Evolutionary conservation across 306 rosid genomes (phyloP), one percentile per base, ranked within the genome.

Genomic region (Dicorynia guianensis): DNA sequence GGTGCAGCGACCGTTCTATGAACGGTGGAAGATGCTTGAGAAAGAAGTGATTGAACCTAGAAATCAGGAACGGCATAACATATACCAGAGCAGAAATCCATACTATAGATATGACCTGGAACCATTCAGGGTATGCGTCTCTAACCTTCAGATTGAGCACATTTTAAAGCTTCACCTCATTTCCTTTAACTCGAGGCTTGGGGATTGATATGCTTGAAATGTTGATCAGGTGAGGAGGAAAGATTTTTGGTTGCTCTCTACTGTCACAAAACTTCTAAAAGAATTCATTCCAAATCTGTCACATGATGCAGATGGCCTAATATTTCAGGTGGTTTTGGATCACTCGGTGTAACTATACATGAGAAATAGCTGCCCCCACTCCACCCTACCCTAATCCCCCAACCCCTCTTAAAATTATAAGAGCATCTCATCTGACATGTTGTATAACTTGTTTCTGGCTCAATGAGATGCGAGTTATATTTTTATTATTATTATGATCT

Each of bases 21-120:
- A 96, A 79, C 82, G 99, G 77, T 96, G 98, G 98, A 96, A 85
- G 87, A 92, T 96, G 99, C 97, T 96, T 67, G 99, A 96, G 89
- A 96, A 90, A 85, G 99, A 96, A 83, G 96, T 96, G 79, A 96
- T 96, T 76, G 99, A 96, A 85, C 99, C 96, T 63, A 93, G 99
- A 79, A 96, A 92, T 79, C 46, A 56, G 9, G 99, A 96, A 80
- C 92, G 96, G n/a, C 90, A 87, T 0, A 73, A 62, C 79, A 85
- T 83, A 34, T 87, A 82, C 82, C 96, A 84, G 79, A 87, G 91
- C 73, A 81, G 89, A 78, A 90, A 84, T 81, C 87, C 95, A 74
- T 85, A 81, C 81, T 96, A 96, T 74, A 90, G 99, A 92, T 96
- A 96, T 83, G 99, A 96, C 74, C 80, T 92, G 74, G 99, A 96